Conservation (phyloP, 129 eudicot species). For the Helianthus annuus region DNA sequence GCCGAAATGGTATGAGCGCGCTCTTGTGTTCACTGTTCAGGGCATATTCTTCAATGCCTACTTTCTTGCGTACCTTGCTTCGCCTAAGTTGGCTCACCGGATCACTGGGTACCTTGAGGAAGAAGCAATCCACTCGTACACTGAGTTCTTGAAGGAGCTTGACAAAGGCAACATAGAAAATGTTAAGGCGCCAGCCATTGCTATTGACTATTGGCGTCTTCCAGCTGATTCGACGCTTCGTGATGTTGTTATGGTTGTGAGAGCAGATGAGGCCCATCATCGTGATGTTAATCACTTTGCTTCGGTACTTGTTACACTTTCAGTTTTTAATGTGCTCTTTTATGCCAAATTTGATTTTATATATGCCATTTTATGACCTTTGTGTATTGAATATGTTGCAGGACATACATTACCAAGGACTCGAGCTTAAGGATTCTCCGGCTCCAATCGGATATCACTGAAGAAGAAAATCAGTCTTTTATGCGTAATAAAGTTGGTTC, state of each 20-base stretch:
- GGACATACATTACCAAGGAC: conserved; percentile 91
- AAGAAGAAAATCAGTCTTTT: conserved; percentile 20
- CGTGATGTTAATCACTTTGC: conserved; percentile 99
- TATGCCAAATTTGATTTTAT: not conserved
- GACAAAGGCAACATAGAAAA: conserved; percentile 85
- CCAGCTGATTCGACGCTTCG: conserved; percentile 70
- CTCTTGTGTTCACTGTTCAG: conserved; percentile 80
- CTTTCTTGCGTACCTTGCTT: conserved; percentile 63
- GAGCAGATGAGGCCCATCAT: conserved; percentile 99
- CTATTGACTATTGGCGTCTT: conserved; percentile 94
- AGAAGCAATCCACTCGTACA: conserved; percentile 95
- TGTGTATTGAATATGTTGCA: conserved; percentile 41
- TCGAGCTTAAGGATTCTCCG: conserved; percentile 76
- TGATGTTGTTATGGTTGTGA: conserved; percentile 88
- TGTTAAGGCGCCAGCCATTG: conserved; percentile 97
- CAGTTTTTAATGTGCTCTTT: not conserved
- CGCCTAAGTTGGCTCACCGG: conserved; percentile 90
- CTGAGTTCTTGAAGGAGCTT: conserved; percentile 91
- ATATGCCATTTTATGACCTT: not conserved
- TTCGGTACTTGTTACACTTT: conserved; percentile 44
- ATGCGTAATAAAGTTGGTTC: conserved; percentile 22
- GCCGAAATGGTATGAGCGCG: conserved; percentile 90
- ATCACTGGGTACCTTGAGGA: conserved; percentile 92
- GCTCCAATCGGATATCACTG: conserved; percentile 96
- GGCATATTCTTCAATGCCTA: conserved; percentile 94